These are phyloP conservation scores for Prinsepia uniflora DNA, from an alignment of 306 rosid species.

Conservation along the genomic window DNA sequence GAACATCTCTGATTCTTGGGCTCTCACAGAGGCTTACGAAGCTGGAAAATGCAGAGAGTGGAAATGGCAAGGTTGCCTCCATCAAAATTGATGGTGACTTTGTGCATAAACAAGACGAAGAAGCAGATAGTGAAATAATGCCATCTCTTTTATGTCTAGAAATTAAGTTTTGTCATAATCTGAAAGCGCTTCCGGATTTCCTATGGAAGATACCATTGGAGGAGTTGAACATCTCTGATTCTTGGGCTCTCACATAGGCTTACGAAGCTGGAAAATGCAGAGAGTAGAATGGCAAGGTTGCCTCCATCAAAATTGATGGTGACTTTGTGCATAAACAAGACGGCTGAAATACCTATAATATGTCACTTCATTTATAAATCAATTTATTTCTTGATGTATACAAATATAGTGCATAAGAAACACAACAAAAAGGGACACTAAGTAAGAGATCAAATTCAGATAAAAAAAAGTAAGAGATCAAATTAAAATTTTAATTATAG, in stretches of 20 bases:
- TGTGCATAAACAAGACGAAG: neutral
- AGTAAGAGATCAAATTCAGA: no score
- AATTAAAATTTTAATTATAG: no score
- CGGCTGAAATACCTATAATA: no score
- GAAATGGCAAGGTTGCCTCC: conserved; percentile 4
- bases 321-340: neutral
- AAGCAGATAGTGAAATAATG: no score
- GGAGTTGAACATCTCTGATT: neutral
- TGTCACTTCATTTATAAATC: no score
- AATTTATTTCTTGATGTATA: no score
- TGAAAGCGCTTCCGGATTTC: conserved; percentile 16
- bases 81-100: neutral
- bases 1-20: accelerated
- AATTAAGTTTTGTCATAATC: accelerated
- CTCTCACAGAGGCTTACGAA: neutral
- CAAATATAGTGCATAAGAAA: no score
- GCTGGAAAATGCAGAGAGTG: neutral
- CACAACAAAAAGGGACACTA: no score
- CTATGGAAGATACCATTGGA: conserved; percentile 9
- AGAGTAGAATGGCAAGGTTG: conserved; percentile 6
- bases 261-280: neutral
- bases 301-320: neutral
- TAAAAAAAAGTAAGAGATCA: no score
- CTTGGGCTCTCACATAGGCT: neutral
- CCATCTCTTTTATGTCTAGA: neutral